phyloP scores from a whole-genome alignment of 768 basidiomycete species.

The Russula abietina region DNA sequence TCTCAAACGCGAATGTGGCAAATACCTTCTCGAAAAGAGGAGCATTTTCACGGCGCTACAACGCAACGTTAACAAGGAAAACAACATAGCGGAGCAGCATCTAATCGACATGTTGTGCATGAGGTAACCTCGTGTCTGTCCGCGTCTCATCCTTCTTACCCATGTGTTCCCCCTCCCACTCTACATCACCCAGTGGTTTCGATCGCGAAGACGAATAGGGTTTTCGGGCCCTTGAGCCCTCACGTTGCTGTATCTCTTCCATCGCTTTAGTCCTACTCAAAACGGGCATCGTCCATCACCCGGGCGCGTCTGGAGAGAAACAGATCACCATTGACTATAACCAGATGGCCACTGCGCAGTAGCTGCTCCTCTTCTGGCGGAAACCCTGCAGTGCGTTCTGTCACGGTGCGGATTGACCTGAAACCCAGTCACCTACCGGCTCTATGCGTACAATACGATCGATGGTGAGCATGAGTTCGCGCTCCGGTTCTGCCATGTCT shows the following conservation, averaged over 20 bases:
- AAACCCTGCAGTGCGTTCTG: slow-evolving; percentile 97
- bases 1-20: slow-evolving; percentile 81
- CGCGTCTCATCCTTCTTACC: slow-evolving; percentile 6
- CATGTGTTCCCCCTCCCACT: neutral
- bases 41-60: slow-evolving; percentile 97
- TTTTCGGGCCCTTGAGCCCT: slow-evolving; percentile 91
- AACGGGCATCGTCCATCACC: slow-evolving; percentile 84
- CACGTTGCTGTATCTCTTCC: slow-evolving; percentile 95
- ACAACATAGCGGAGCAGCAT: slow-evolving; percentile 98
- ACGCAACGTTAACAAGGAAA: slow-evolving; percentile 98
- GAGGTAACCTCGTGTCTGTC: slow-evolving; percentile 60
- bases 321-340: slow-evolving; percentile 79
- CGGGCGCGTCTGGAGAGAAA: slow-evolving; percentile 46
- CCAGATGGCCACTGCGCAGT: slow-evolving; percentile 97
- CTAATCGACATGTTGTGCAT: slow-evolving; percentile 99
- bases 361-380: slow-evolving; percentile 94
- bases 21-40: slow-evolving; percentile 78
- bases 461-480: no score
- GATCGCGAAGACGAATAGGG: slow-evolving; percentile 98
- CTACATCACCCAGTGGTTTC: slow-evolving; percentile 63
- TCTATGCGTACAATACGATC: no score
- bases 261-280: slow-evolving; percentile 97
- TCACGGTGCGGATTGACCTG: no score
- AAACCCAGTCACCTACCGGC: no score
- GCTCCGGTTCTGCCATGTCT: no score